These are phyloP conservation scores for Parmelia sp. DNA, from an alignment of 495 filamentous ascomycete genomes.

Conservation along the genomic window DNA sequence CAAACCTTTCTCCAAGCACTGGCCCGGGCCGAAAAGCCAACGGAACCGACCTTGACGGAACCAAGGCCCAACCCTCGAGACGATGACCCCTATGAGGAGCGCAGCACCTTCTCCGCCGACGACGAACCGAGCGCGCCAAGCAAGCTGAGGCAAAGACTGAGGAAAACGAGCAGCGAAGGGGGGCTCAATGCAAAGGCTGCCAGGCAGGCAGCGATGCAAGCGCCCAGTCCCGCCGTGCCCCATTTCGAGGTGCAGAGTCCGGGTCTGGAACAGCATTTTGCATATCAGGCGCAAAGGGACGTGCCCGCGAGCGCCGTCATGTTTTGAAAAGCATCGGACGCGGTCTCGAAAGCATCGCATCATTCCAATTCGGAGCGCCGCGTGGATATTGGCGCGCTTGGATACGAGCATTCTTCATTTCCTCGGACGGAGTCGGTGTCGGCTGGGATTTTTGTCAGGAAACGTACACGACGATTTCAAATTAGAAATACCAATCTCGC, in stretches of 20 bases:
- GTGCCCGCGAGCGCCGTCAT: slow-evolving; percentile 19
- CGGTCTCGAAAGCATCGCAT: background rate
- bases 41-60: background rate
- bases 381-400: background rate
- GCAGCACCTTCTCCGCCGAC: slow-evolving; percentile 45
- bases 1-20: slow-evolving; percentile 28
- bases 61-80: slow-evolving; percentile 4
- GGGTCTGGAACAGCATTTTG: slow-evolving; percentile 8
- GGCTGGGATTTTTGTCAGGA: background rate
- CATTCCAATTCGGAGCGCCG: background rate
- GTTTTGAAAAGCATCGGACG: slow-evolving; percentile 11
- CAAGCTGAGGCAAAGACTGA: slow-evolving; percentile 40
- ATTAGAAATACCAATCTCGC: background rate
- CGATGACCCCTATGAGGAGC: slow-evolving; percentile 34
- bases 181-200: slow-evolving; percentile 36
- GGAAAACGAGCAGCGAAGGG: slow-evolving; percentile 48
- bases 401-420: background rate
- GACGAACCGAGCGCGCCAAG: slow-evolving; percentile 38
- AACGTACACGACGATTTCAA: background rate
- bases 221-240: slow-evolving; percentile 35
- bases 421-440: background rate
- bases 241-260: slow-evolving; percentile 16
- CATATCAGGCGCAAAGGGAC: slow-evolving; percentile 20
- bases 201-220: slow-evolving; percentile 37
- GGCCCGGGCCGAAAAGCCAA: slow-evolving; percentile 8